Percentiles rank a stretch among this genome's conserved stretches.
These are phyloP conservation scores for Kwoniella bestiolae DNA, from an alignment of 768 basidiomycete genomes.

Conservation along the genomic window DNA sequence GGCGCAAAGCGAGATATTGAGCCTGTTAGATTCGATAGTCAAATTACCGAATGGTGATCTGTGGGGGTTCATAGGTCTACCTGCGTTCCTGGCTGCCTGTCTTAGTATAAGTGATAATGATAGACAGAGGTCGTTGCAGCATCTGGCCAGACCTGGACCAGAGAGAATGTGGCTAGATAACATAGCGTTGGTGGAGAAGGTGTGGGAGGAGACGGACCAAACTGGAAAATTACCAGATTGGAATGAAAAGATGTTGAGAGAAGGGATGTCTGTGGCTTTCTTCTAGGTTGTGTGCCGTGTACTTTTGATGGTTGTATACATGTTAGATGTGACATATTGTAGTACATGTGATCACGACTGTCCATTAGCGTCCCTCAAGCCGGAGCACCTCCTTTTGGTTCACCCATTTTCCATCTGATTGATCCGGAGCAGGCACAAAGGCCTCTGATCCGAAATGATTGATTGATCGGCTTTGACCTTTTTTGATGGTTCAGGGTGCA, in stretches of 20 bases:
- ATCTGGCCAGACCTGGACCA: slow-evolving; percentile 27
- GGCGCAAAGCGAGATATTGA: slow-evolving; percentile 27
- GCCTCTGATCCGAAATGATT: no score
- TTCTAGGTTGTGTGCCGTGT: slow-evolving; percentile 10
- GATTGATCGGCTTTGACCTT: not conserved
- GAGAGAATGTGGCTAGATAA: slow-evolving; percentile 37
- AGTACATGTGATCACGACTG: no score
- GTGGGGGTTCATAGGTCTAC: slow-evolving; percentile 33
- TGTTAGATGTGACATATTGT: no score
- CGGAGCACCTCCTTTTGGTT: no score
- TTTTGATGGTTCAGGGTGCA: not conserved
- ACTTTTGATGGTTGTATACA: not conserved
- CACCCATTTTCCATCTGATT: no score
- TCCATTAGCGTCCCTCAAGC: no score
- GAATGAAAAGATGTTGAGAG: slow-evolving; percentile 37
- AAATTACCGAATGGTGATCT: slow-evolving; percentile 33
- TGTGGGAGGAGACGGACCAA: slow-evolving; percentile 36
- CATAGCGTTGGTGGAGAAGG: slow-evolving; percentile 31
- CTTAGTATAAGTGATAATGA: slow-evolving; percentile 29
- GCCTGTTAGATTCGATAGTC: slow-evolving; percentile 26
- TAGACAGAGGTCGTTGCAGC: slow-evolving; percentile 24
- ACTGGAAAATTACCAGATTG: slow-evolving; percentile 35
- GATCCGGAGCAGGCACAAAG: no score
- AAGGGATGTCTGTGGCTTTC: slow-evolving; percentile 33
- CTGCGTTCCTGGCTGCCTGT: slow-evolving; percentile 32